Evolutionary conservation across 176 grass and related monocot genomes (phyloP), one percentile per base, ranked within the genome.

Genomic region (Guadua angustifolia): DNA sequence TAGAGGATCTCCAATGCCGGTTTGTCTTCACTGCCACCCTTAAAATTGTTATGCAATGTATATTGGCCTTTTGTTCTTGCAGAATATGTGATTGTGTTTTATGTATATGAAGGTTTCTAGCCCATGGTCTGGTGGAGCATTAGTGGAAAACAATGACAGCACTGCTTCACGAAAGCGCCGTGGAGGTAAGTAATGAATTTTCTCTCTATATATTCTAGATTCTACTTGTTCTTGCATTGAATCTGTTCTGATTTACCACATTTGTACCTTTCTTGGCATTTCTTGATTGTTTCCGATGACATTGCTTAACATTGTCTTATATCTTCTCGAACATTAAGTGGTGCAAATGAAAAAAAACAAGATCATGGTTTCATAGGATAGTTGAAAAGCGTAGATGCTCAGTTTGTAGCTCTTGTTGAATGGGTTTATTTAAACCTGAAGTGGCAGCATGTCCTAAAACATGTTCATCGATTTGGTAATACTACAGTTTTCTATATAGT

Each of bases 1-100:
- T 89, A 84, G 91, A 86, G 93, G 95, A 89, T 98, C 91, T 66
- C 95, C 93, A 43, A 90, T 98, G 84, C 90, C 87, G 79, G 93
- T 95, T 85, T 82, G 89, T 82, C 39, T 89, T 82, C 38, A 56
- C 65, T 75, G 60, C 78, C 42, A 52, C 47, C 38, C 50, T 74
- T 60, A 66, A 38, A 18, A 21, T 32, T 83, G 53, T 63, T 39
- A 80, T 55, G 17, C 13, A 45, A 6, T 61, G 11, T 18, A 25
- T 85, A 44, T 55, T 86, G 14, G 4, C 4, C 11, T 66, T 62
- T 35, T 65, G 19, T 67, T 86, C 25, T 71, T 11, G 50, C 12
- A 29, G 33, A 50, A 59, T 67, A 18, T 40, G 3, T 22, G 63
- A 66, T 63, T 33, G 4, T 79, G 18, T 69, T 73, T 15, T 77